phyloP scores from a whole-genome alignment of 495 filamentous ascomycete genomes.

The Aspergillus indologenus region DNA sequence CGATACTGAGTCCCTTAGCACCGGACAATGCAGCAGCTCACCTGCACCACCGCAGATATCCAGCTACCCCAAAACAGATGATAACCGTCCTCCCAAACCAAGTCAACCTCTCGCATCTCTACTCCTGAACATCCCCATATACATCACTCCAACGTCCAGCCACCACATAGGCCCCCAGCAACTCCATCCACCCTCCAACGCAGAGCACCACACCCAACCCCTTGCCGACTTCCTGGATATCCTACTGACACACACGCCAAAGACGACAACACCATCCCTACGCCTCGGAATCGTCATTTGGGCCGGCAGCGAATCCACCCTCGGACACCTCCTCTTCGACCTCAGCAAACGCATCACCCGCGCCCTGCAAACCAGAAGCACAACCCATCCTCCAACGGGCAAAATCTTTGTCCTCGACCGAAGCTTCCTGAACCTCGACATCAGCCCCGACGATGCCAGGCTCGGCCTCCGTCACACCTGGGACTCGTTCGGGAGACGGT shows the following conservation, averaged over 20 bases:
- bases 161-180: no score
- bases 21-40: background rate
- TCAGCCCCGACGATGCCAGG: constrained; percentile 19
- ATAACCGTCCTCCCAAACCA: background rate
- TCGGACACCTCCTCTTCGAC: constrained; percentile 28
- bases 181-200: no score
- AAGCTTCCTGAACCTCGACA: constrained; percentile 20
- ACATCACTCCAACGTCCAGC: background rate
- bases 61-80: background rate
- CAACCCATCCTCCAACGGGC: constrained; percentile 15
- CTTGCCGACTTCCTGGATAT: background rate
- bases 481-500: constrained; percentile 25
- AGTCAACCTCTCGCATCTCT: background rate
- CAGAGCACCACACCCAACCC: background rate
- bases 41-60: background rate
- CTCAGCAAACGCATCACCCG: constrained; percentile 20
- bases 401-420: constrained; percentile 37
- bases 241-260: background rate
- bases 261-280: background rate
- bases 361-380: background rate
- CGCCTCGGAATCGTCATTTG: constrained; percentile 12
- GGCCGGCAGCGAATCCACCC: background rate
- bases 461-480: constrained; percentile 34
- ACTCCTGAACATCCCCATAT: background rate
- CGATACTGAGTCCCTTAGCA: background rate